These are phyloP conservation scores for Phellinidium pouzarii DNA, from an alignment of 1,284 basidiomycete genomes.

Conservation along the genomic window DNA sequence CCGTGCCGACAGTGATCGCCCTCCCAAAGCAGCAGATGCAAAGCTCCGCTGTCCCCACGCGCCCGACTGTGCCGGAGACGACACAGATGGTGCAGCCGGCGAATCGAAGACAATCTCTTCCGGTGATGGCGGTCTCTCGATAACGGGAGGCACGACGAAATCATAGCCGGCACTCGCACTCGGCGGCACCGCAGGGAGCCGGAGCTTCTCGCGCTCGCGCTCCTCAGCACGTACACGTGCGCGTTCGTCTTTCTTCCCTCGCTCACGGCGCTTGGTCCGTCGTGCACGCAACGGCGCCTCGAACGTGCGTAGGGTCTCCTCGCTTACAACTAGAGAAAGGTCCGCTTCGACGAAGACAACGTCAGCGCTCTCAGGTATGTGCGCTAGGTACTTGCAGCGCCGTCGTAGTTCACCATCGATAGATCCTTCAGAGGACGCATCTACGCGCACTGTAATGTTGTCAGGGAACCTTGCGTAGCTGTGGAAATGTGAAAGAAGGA, in stretches of 20 bases:
- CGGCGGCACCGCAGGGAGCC: conserved; percentile 21
- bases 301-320: conserved; percentile 69
- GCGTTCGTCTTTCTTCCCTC: conserved; percentile 74
- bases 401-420: conserved; percentile 90
- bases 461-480: conserved; percentile 84
- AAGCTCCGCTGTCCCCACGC: conserved; percentile 77
- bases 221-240: conserved; percentile 78
- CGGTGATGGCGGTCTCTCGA: conserved; percentile 17
- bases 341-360: conserved; percentile 94
- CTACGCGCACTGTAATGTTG: conserved; percentile 71
- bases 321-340: conserved; percentile 67
- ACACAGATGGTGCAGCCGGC: conserved; percentile 22
- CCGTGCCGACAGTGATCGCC: conserved; percentile 22
- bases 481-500: conserved; percentile 80
- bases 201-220: conserved; percentile 47
- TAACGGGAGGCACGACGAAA: conserved; percentile 20
- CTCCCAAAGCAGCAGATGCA: conserved; percentile 61
- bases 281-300: conserved; percentile 74
- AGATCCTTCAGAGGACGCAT: conserved; percentile 69
- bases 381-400: conserved; percentile 92
- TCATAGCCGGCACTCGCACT: conserved; percentile 22
- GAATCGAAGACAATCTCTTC: conserved; percentile 22
- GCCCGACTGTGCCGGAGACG: conserved; percentile 32
- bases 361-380: conserved; percentile 88
- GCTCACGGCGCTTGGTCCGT: conserved; percentile 70